Base-by-base conservation (phyloP, 306 rosid species). In the Senna tora region DNA sequence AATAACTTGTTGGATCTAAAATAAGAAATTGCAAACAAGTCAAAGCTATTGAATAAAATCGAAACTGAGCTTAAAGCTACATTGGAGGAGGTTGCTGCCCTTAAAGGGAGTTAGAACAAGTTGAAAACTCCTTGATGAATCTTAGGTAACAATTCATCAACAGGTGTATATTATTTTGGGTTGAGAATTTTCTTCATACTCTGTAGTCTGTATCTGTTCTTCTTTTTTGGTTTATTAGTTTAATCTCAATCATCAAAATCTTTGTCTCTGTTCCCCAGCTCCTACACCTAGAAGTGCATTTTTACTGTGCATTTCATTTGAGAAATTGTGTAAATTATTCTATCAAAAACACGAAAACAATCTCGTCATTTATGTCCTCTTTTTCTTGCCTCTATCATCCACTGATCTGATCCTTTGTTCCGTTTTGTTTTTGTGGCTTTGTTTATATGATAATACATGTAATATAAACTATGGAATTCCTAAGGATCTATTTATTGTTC, bases 51-150 rank as follows among this genome's bases (percentile, higher is more conserved):
- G 84, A 80, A 55, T 73, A 92, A 86, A 81, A 81, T 87, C 56
- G 96, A 88, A 74, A 54, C 82, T 57, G 84, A 89, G 82, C 87
- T 95, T 67, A 75, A 90, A 74, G 80, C 84, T 76, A 77, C 84
- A 56, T 14, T 79, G 80, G 99, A 91, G 83, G 97, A 91, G 85
- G 82, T 86, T 72, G 80, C 82, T 45, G 50, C 72, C 78, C 89
- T 89, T 47, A 88, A 64, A 77, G 82, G 80, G 99, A 95, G 55
- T 72, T 86, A 82, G 99, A 95, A 71, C 88, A n/a, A 89, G 83
- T 69, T 79, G 75, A 80, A 89, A 84, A 79, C 93, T 95, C 74
- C 96, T 89, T 65, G 93, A 91, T 80, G 99, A 95, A 85, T 95
- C 99, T 77, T 97, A 95, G 97, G 99, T 95, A 84, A 68, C 75